Percentiles rank a stretch among this genome's conserved stretches.
phyloP scores from a whole-genome alignment of 75 land plant species.

The Selaginella moellendorffii region DNA sequence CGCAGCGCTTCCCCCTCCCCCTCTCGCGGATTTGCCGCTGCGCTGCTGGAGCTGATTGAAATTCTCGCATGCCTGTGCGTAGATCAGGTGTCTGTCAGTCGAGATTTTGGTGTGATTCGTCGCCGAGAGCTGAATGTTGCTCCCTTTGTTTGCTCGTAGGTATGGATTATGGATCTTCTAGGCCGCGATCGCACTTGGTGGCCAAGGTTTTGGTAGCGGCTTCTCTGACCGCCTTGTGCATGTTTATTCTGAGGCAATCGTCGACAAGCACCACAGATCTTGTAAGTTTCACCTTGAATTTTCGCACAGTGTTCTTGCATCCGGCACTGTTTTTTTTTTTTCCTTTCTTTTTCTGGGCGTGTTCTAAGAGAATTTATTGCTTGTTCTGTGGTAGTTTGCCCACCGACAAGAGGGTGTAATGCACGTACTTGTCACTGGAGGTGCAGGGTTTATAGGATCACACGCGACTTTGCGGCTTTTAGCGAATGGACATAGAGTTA shows the following conservation, averaged over 20 bases:
- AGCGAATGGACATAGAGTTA: slow-evolving; percentile 53
- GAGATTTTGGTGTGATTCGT: not conserved
- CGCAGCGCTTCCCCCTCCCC: no score
- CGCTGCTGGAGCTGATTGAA: no score
- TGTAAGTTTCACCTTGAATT: not conserved
- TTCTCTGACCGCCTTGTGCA: slow-evolving; percentile 30
- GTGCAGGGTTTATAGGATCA: slow-evolving; percentile 81
- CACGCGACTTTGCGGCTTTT: slow-evolving; percentile 57
- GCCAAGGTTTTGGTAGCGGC: slow-evolving; percentile 24
- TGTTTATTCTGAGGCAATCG: slow-evolving; percentile 30
- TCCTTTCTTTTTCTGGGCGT: not conserved
- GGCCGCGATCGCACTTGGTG: slow-evolving; percentile 22
- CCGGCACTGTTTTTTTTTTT: not conserved
- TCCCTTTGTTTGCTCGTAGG: slow-evolving; percentile 14
- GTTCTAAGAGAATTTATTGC: not conserved
- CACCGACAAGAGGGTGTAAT: slow-evolving; percentile 39
- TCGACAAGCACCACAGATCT: slow-evolving; percentile 11
- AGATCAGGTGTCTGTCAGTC: not conserved
- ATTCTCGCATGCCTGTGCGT: not conserved
- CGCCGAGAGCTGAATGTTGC: not conserved
- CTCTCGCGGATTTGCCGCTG: not conserved
- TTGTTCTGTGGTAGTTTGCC: slow-evolving; percentile 27
- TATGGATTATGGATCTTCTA: slow-evolving; percentile 27
- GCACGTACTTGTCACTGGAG: slow-evolving; percentile 78
- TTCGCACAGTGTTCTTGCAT: not conserved